phyloP scores from a whole-genome alignment of 768 basidiomycete genomes.

The Ephemerocybe angulata region DNA sequence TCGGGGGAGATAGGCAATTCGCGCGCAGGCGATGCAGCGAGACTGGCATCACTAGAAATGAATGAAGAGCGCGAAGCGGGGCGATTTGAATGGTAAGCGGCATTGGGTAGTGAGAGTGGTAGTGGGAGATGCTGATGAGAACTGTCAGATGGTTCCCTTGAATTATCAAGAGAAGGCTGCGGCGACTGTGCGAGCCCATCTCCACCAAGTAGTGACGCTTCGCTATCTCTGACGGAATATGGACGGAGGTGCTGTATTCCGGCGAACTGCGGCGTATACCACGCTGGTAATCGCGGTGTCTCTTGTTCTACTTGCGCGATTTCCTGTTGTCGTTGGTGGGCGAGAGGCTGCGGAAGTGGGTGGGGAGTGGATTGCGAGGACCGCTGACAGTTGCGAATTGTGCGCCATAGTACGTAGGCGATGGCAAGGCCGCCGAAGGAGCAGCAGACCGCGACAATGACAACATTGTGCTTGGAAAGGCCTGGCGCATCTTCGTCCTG shows the following conservation, averaged over 20 bases:
- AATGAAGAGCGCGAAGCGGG: conserved; percentile 30
- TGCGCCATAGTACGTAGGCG: conserved; percentile 33
- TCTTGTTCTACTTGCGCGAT: conserved; percentile 35
- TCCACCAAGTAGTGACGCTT: conserved; percentile 28
- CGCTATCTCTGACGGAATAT: conserved; percentile 27
- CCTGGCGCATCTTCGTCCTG: conserved; percentile 12
- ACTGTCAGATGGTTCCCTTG: conserved; percentile 6
- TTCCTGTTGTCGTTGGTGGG: conserved; percentile 54
- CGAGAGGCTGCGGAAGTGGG: conserved; percentile 63
- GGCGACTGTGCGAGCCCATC: conserved; percentile 14
- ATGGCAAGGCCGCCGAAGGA: conserved; percentile 38
- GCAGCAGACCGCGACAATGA: conserved; percentile 47
- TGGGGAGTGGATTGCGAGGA: conserved; percentile 41
- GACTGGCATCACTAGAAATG: conserved; percentile 12
- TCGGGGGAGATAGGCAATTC: background rate
- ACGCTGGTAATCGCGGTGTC: conserved; percentile 16
- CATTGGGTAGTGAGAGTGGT: conserved; percentile 20
- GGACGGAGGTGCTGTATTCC: conserved; percentile 17
- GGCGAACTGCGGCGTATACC: conserved; percentile 19
- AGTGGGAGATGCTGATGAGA: conserved; percentile 19
- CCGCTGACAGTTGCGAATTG: conserved; percentile 32
- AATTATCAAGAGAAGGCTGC: conserved; percentile 4
- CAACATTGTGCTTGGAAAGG: conserved; percentile 39
- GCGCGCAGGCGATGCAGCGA: background rate
- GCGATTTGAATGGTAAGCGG: conserved; percentile 22